Evolutionary conservation across 257 asterid species (phyloP).

Genomic region (Thymus mandschuricus): DNA sequence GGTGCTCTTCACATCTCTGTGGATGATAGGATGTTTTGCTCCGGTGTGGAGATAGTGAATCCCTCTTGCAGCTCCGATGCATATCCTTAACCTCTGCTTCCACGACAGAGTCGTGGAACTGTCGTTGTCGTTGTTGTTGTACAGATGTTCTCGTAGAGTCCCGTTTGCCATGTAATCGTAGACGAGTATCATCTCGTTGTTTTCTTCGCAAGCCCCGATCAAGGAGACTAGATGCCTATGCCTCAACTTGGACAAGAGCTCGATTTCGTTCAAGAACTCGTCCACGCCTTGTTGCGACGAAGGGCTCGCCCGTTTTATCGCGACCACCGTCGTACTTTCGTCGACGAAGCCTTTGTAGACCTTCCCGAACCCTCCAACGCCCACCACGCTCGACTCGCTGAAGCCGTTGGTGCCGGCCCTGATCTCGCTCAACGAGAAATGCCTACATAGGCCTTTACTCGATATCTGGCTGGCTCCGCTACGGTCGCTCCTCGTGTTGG

Average conservation of each 20-base stretch:
- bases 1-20: slow-evolving; percentile 79
- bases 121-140: slow-evolving; percentile 30
- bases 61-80: slow-evolving; percentile 79
- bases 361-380: slow-evolving; percentile 89
- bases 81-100: slow-evolving; percentile 66
- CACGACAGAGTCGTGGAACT: slow-evolving; percentile 42
- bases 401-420: slow-evolving; percentile 54
- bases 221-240: slow-evolving; percentile 77
- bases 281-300: slow-evolving; percentile 69
- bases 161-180: slow-evolving; percentile 89
- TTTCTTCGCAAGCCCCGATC: slow-evolving; percentile 81
- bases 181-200: slow-evolving; percentile 74
- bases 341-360: slow-evolving; percentile 67
- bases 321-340: slow-evolving; percentile 48
- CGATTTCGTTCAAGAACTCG: slow-evolving; percentile 77
- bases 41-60: slow-evolving; percentile 91
- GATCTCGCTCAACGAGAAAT: slow-evolving; percentile 66
- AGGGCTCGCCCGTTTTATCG: slow-evolving; percentile 69
- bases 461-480: slow-evolving; percentile 47
- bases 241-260: slow-evolving; percentile 74
- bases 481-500: slow-evolving; percentile 37
- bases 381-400: slow-evolving; percentile 61
- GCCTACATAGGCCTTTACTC: slow-evolving; percentile 57
- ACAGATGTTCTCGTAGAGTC: slow-evolving; percentile 75
- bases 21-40: slow-evolving; percentile 72